Evolutionary conservation across 768 basidiomycete genomes (phyloP).

Genomic region (Pisolithus marmoratus): DNA sequence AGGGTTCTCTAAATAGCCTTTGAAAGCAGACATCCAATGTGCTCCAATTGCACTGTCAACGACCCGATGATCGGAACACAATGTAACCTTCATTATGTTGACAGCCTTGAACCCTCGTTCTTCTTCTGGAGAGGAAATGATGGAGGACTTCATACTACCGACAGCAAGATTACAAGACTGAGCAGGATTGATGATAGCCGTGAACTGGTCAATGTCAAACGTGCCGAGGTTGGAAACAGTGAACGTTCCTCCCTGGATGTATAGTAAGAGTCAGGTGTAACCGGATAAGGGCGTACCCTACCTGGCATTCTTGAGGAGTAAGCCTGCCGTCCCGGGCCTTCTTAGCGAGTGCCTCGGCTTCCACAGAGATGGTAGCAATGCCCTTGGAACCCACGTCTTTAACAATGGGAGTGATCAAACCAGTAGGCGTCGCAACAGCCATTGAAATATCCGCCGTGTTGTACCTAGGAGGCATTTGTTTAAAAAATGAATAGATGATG

Average conservation of each 20-base stretch:
- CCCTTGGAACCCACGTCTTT: constrained; percentile 92
- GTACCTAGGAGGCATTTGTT: constrained; percentile 48
- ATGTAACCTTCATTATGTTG: constrained; percentile 93
- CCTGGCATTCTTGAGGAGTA: constrained; percentile 94
- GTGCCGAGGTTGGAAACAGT: constrained; percentile 99
- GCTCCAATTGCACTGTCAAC: constrained; percentile 97
- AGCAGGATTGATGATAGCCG: constrained; percentile 98
- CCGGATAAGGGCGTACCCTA: constrained; percentile 20
- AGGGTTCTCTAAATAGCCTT: constrained; percentile 94
- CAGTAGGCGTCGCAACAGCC: constrained; percentile 93
- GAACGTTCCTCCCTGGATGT: constrained; percentile 84
- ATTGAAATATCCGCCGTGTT: constrained; percentile 96
- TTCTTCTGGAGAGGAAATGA: constrained; percentile 81
- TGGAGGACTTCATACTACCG: constrained; percentile 77
- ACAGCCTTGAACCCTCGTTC: constrained; percentile 95
- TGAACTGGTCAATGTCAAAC: constrained; percentile 93
- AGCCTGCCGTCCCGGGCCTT: constrained; percentile 97
- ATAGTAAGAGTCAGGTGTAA: not conserved
- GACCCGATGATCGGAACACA: constrained; percentile 91
- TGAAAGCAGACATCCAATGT: constrained; percentile 89
- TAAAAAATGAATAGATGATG: not conserved
- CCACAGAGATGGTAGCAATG: constrained; percentile 87
- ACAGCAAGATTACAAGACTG: constrained; percentile 98
- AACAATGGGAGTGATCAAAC: constrained; percentile 96
- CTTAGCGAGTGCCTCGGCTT: constrained; percentile 87